A percentile compares a stretch with the other conserved stretches of the same genome.
These are phyloP conservation scores for Suillus decipiens DNA, from an alignment of 768 basidiomycete genomes.

Conservation along the genomic window DNA sequence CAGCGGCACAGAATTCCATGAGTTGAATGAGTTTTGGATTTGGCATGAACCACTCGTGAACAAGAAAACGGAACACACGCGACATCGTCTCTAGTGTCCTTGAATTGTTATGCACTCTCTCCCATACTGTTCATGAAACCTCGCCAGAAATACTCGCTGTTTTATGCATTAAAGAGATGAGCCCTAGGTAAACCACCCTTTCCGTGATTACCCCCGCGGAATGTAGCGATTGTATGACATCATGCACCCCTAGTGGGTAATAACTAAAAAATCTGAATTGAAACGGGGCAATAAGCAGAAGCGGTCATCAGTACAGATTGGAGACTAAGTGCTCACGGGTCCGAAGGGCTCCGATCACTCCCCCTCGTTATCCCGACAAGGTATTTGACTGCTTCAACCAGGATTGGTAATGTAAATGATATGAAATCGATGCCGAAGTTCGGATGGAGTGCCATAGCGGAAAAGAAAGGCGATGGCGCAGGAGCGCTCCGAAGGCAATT, in stretches of 20 bases:
- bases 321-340: not conserved
- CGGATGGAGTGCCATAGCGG: not conserved
- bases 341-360: not conserved
- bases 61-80: not conserved
- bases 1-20: not conserved
- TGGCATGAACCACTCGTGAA: not conserved
- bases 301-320: not conserved
- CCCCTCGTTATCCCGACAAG: not conserved
- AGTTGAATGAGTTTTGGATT: not conserved
- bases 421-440: not conserved
- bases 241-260: not conserved
- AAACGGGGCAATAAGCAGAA: not conserved
- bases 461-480: not conserved
- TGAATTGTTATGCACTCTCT: not conserved
- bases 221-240: not conserved
- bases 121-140: not conserved
- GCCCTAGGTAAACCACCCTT: not conserved
- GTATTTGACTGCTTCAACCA: not conserved
- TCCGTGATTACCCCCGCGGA: not conserved
- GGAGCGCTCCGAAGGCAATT: not conserved
- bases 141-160: not conserved
- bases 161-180: not conserved
- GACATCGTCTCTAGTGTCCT: not conserved
- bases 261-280: not conserved
- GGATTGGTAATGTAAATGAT: not conserved